Evolutionary conservation across 345 rosid genomes (phyloP).

Genomic region (Euphorbia peplus): DNA sequence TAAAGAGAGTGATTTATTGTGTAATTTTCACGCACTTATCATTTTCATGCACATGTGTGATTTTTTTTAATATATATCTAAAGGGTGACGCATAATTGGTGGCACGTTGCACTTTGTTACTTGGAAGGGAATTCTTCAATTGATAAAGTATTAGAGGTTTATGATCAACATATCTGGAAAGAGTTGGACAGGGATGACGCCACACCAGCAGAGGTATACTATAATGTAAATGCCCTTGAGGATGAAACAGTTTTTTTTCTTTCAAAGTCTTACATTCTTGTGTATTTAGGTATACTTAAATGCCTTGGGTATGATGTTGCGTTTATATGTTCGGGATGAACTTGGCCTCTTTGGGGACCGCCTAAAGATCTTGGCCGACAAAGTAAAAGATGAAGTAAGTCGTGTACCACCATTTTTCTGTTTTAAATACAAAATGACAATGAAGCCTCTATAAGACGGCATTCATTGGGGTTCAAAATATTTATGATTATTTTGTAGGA

Average conservation of each 20-base stretch:
- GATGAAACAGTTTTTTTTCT: neutral
- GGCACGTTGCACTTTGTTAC: conserved; percentile 95
- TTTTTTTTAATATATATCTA: conserved; percentile 3
- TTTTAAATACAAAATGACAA: neutral
- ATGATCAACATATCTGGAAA: conserved; percentile 70
- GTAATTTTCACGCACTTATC: neutral
- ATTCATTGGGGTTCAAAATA: neutral
- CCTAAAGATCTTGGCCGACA: conserved; percentile 44
- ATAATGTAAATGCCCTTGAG: neutral
- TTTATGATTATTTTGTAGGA: neutral
- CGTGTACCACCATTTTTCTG: neutral
- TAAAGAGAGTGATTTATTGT: neutral
- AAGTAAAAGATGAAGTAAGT: conserved; percentile 55
- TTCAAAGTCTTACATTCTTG: conserved; percentile 12
- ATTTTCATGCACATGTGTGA: neutral
- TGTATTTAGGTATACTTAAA: conserved; percentile 67
- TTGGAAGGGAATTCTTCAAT: conserved; percentile 80
- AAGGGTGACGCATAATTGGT: conserved; percentile 96
- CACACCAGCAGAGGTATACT: conserved; percentile 46
- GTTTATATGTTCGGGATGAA: conserved; percentile 54
- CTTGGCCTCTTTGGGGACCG: conserved; percentile 47
- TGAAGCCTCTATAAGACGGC: neutral
- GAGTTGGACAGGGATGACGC: conserved; percentile 65
- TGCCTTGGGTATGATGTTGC: conserved; percentile 69
- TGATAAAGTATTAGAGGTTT: conserved; percentile 54